Evolutionary conservation across 2,329 filamentous ascomycete species (phyloP), one percentile per base, ranked within the genome.

Genomic region (Venturia nashicola): DNA sequence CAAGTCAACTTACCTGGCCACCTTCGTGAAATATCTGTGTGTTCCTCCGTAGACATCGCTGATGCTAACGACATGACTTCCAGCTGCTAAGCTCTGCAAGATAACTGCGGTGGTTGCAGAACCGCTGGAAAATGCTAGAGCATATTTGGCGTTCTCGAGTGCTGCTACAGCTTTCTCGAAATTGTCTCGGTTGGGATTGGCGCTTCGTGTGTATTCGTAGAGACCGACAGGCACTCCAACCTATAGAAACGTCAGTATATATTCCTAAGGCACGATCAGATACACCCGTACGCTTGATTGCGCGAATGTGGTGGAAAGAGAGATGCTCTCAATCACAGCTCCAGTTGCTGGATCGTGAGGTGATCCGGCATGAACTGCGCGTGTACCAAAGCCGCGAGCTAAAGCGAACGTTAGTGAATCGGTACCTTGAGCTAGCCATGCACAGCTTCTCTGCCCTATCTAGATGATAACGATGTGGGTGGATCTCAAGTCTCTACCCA

Each of bases 41-140:
- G 94, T 99, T 70, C 94, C 94, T 70, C 94, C 94, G 76, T 99
- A 99, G 70, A 99, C 92, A 75, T 99, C 94, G 57, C 91, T 96
- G 59, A 99, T 91, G 66, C 91, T 97, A 70, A 99, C 87, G 71
- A 99, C 90, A 78, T 99, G 94, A 59, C 90, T 94, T 67, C 91
- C 92, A 14, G 89, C 83, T 32, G 93, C 91, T 65, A 99, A 84
- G 69, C 90, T 94, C 79, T 97, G 94, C 65, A 99, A 85, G 72
- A 99, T 91, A 70, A 85, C 90, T 66, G 94, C 93, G 0, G 94
- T 99, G 63, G 94, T 91, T 54, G 94, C 93, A 69, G 90, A 96
- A 70, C 94, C 94, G 34, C 91, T 97, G 55, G 90, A 88, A 79
- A 97, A 99, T 67, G 94, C 93, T 63, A 99, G 86, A 57, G 94